Evolutionary conservation across 306 rosid genomes (phyloP).

Genomic region (Styphnolobium japonicum): DNA sequence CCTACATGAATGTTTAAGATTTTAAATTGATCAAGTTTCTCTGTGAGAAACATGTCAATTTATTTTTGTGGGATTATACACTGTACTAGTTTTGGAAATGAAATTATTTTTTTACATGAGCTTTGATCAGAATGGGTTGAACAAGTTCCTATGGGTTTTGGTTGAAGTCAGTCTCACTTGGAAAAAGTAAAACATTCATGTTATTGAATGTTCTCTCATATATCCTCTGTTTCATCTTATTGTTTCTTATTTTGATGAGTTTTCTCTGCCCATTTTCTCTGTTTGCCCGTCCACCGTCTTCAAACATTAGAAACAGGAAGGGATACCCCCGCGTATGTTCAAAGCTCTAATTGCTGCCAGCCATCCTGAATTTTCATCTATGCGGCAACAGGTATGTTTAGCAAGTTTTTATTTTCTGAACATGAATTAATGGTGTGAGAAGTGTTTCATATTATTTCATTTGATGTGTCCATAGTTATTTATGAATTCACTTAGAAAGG

Average conservation of each 20-base stretch:
- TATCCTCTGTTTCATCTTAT: not conserved
- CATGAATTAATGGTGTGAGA: not conserved
- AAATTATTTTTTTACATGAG: not conserved
- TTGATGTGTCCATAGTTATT: not conserved
- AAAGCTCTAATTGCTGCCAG: slow-evolving; percentile 89
- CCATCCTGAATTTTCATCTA: slow-evolving; percentile 95
- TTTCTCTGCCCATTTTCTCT: slow-evolving; percentile 14
- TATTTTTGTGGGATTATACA: not conserved
- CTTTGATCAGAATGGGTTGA: not conserved
- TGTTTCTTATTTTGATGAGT: not conserved
- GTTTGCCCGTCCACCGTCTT: not conserved
- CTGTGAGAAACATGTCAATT: not conserved
- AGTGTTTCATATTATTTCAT: not conserved
- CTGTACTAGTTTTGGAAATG: not conserved
- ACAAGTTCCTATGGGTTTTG: slow-evolving; percentile 19
- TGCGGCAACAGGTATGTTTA: slow-evolving; percentile 83
- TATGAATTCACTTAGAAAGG: not conserved
- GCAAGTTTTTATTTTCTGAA: slow-evolving; percentile 1
- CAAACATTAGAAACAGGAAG: slow-evolving; percentile 67
- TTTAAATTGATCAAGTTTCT: slow-evolving; percentile 12
- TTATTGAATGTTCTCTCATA: not conserved
- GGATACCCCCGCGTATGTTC: slow-evolving; percentile 90
- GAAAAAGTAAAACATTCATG: not conserved
- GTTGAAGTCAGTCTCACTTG: slow-evolving; percentile 3
- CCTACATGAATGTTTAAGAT: not conserved